A percentile compares a stretch with the other conserved stretches of the same genome.
These are phyloP conservation scores for Mrakiaceae sp. DNA, from an alignment of 1,284 basidiomycete genomes.

Conservation along the genomic window DNA sequence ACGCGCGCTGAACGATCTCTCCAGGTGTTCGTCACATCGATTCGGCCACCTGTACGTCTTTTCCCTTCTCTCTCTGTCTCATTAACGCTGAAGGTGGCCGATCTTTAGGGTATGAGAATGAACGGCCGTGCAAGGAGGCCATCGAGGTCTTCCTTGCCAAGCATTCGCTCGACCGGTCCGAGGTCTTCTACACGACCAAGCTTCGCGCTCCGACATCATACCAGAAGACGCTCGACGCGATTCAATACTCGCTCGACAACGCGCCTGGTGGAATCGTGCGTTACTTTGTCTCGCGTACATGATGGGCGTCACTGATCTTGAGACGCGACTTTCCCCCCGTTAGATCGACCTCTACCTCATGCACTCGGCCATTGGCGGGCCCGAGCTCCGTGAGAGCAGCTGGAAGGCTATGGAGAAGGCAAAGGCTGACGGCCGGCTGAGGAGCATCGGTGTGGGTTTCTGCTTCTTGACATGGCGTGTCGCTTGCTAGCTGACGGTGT, in stretches of 20 bases:
- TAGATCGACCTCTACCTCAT: constrained; percentile 34
- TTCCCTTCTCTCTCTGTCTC: background rate
- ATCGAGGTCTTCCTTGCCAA: constrained; percentile 46
- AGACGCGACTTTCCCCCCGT: too few relatives aligned
- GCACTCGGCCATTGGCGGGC: constrained; percentile 39
- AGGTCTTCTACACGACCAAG: constrained; percentile 59
- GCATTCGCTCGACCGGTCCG: constrained; percentile 41
- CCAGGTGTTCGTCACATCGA: constrained; percentile 55
- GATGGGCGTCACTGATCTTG: too few relatives aligned
- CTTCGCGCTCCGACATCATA: constrained; percentile 50
- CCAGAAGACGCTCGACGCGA: constrained; percentile 41
- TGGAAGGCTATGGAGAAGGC: constrained; percentile 37
- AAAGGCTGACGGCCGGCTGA: constrained; percentile 34
- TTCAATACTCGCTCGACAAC: constrained; percentile 44
- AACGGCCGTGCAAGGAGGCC: constrained; percentile 49
- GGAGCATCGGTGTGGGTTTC: background rate
- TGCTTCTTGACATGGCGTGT: too few relatives aligned
- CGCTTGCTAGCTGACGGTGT: too few relatives aligned
- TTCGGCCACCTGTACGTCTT: constrained; percentile 27
- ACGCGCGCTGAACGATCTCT: background rate
- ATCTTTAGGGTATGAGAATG: constrained; percentile 53
- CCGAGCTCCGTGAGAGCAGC: constrained; percentile 32
- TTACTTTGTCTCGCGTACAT: constrained; percentile 24
- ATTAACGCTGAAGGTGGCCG: too few relatives aligned
- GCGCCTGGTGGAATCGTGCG: constrained; percentile 36